A percentile compares a stretch with the other conserved stretches of the same genome.
Evolutionary conservation across 352 stramenopile genomes (phyloP).

Genomic region (Aphanomyces stellatus): DNA sequence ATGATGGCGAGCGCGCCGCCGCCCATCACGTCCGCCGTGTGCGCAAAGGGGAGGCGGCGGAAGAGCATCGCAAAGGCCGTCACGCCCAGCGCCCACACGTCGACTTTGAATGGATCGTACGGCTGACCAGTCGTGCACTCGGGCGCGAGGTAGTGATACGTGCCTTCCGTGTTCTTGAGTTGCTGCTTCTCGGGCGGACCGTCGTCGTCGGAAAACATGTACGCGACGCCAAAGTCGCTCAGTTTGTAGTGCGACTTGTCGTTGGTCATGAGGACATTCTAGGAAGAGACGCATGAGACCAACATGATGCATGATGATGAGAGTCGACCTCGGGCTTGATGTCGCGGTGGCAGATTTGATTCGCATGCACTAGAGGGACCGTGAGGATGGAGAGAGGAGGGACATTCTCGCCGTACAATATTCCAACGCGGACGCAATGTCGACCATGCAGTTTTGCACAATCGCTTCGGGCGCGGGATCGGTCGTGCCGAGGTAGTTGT

Average conservation of each 20-base stretch:
- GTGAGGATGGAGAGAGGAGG: not conserved
- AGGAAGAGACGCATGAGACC: not conserved
- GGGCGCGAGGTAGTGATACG: slow-evolving; percentile 79
- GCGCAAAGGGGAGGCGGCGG: slow-evolving; percentile 61
- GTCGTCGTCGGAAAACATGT: slow-evolving; percentile 37
- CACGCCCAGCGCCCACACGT: slow-evolving; percentile 78
- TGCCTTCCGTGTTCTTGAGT: slow-evolving; percentile 74
- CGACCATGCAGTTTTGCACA: slow-evolving; percentile 53
- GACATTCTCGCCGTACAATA: slow-evolving; percentile 38
- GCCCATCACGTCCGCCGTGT: slow-evolving; percentile 39
- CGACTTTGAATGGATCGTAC: slow-evolving; percentile 67
- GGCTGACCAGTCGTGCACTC: slow-evolving; percentile 69
- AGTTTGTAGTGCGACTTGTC: slow-evolving; percentile 50
- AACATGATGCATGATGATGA: not conserved
- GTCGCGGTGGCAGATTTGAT: slow-evolving; percentile 79
- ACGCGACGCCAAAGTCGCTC: slow-evolving; percentile 72
- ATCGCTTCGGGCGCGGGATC: slow-evolving; percentile 31
- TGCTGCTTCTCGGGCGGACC: slow-evolving; percentile 29
- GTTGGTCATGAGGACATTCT: slow-evolving; percentile 62
- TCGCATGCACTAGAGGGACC: slow-evolving; percentile 49
- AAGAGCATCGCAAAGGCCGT: slow-evolving; percentile 67
- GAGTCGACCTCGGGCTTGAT: slow-evolving; percentile 50
- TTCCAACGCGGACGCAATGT: slow-evolving; percentile 67
- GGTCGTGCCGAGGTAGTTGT: slow-evolving; percentile 27
- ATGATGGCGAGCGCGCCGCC: slow-evolving; percentile 33